Evolutionary conservation across 2,329 filamentous ascomycete genomes (phyloP).

Genomic region (Neopestalotiopsis sp.): DNA sequence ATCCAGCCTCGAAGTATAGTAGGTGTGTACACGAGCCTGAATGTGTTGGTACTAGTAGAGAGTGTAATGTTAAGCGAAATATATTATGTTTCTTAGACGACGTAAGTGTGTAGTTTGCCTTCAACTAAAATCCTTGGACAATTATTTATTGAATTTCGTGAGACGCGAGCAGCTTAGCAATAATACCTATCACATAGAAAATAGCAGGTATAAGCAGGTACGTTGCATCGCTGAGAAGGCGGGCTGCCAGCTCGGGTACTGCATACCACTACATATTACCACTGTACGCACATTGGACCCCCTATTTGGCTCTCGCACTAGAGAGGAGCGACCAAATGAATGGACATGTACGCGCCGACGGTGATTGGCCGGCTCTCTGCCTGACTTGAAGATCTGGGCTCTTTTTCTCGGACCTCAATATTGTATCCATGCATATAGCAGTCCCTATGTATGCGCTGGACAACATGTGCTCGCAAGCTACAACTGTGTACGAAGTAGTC

Average conservation of each 20-base stretch:
- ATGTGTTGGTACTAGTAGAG: background rate
- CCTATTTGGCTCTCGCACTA: background rate
- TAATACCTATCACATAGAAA: background rate
- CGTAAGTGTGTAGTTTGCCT: background rate
- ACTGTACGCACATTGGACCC: background rate
- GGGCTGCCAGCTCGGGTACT: conserved; percentile 1
- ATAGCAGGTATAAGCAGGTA: background rate
- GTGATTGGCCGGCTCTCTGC: background rate
- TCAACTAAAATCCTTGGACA: background rate
- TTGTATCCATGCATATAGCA: background rate
- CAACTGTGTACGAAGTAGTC: background rate
- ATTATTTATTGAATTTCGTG: background rate
- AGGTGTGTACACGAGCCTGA: background rate
- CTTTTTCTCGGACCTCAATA: background rate
- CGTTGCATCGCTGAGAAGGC: background rate
- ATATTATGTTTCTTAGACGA: background rate
- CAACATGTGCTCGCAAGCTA: background rate
- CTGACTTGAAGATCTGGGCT: background rate
- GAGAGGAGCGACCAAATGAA: background rate
- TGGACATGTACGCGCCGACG: background rate
- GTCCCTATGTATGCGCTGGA: background rate
- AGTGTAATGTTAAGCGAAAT: background rate
- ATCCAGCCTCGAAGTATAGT: background rate
- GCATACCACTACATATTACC: background rate
- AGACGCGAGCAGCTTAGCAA: background rate